phyloP scores from a whole-genome alignment of 2,329 filamentous ascomycete genomes.

The Claviceps spartinae region DNA sequence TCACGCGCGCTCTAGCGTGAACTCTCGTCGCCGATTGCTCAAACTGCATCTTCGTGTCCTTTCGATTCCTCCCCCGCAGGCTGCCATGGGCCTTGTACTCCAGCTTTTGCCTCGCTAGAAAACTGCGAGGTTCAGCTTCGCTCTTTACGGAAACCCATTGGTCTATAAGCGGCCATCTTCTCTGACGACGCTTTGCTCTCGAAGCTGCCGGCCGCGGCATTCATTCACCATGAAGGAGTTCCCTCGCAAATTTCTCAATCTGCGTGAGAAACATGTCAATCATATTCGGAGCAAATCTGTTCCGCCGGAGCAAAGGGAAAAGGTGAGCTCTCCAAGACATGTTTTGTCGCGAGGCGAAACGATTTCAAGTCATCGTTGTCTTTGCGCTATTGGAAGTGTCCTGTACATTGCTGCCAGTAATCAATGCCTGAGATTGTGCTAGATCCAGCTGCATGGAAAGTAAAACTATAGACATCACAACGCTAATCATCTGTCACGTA shows the following conservation, averaged over 20 bases:
- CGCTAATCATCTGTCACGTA: conserved; percentile 13
- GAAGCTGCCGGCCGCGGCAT: background rate
- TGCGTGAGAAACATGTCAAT: conserved; percentile 48
- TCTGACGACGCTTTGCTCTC: background rate
- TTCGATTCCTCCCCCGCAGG: background rate
- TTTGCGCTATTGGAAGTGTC: too few relatives aligned
- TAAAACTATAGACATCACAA: background rate
- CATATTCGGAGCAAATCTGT: conserved; percentile 43
- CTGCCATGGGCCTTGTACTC: conserved; percentile 18
- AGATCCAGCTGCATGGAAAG: background rate
- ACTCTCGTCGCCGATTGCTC: background rate
- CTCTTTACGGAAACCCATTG: background rate
- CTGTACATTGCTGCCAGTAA: background rate
- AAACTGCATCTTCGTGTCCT: background rate
- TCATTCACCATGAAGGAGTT: conserved; percentile 34
- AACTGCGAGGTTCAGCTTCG: conserved; percentile 14
- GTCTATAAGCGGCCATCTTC: background rate
- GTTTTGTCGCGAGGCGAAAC: background rate
- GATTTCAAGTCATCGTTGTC: background rate
- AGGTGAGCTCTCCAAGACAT: conserved; percentile 25
- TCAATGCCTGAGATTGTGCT: background rate
- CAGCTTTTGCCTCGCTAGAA: conserved; percentile 19
- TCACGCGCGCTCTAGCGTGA: background rate
- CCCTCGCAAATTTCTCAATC: conserved; percentile 54
- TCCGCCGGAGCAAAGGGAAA: conserved; percentile 32